Percentiles rank a stretch among this genome's conserved stretches.
Evolutionary conservation across 129 eudicot genomes (phyloP).

Genomic region (Chrysanthemum seticuspe): DNA sequence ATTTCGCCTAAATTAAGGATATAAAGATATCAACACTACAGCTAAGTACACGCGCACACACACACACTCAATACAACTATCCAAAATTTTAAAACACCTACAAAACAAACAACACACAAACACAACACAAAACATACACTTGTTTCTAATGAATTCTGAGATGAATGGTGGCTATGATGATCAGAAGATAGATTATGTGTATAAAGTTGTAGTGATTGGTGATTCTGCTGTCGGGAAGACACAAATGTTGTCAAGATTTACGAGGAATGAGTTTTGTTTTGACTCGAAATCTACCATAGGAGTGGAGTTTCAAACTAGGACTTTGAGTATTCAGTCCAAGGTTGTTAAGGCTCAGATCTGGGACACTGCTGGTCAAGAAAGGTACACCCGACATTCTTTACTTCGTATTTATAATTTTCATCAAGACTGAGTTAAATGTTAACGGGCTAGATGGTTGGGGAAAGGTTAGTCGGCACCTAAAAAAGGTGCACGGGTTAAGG

Average conservation of each 20-base stretch:
- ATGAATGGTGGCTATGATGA: conserved; percentile 38
- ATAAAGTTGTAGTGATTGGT: conserved; percentile 83
- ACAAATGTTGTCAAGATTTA: conserved; percentile 70
- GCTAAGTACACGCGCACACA: conserved; percentile 6
- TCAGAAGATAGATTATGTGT: conserved; percentile 65
- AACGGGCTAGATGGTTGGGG: neutral
- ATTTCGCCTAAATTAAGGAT: conserved; percentile 45
- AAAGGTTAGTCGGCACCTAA: neutral
- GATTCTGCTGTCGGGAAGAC: conserved; percentile 87
- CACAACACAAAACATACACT: neutral
- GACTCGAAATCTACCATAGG: conserved; percentile 87
- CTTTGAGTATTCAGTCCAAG: conserved; percentile 55
- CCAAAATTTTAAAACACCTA: neutral
- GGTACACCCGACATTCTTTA: conserved; percentile 27
- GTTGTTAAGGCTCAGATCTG: conserved; percentile 91
- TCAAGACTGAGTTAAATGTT: neutral
- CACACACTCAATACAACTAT: neutral
- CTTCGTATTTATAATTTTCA: neutral
- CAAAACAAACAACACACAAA: neutral
- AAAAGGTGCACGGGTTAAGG: too few species aligned
- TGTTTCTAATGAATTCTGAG: conserved; percentile 43
- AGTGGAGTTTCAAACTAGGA: conserved; percentile 76
- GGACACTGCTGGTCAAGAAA: conserved; percentile 95
- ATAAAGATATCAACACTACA: conserved; percentile 18
- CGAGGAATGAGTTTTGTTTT: conserved; percentile 63